Evolutionary conservation across 2,329 filamentous ascomycete species (phyloP).

Genomic region (Nemania bipapillata): DNA sequence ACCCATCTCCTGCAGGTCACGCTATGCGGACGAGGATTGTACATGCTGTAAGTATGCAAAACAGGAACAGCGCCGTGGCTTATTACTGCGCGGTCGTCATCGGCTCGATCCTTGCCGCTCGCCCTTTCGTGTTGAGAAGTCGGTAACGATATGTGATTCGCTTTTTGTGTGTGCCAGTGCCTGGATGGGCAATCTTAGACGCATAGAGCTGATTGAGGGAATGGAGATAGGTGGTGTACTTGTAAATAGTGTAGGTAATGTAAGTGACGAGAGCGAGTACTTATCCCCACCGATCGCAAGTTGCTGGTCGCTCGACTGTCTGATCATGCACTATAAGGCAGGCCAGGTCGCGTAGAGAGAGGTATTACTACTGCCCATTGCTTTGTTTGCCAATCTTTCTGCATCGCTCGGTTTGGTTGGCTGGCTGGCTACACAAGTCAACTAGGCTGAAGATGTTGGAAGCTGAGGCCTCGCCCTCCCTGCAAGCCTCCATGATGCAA

Average conservation of each 20-base stretch:
- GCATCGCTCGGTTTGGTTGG: not conserved
- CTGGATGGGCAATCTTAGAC: constrained; percentile 16
- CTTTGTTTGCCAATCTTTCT: constrained; percentile 3
- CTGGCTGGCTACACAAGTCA: not conserved
- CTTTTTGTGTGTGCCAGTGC: not conserved
- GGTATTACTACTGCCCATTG: constrained; percentile 5
- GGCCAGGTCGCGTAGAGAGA: not conserved
- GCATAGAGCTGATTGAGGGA: constrained; percentile 23
- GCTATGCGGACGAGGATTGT: constrained; percentile 5
- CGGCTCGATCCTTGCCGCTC: constrained; percentile 22
- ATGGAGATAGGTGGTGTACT: constrained; percentile 1
- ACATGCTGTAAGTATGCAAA: constrained; percentile 17
- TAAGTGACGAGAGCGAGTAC: constrained; percentile 11
- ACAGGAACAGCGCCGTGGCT: constrained; percentile 34
- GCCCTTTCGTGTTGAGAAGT: constrained; percentile 11
- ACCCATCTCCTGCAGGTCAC: constrained; percentile 12
- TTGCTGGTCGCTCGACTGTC: constrained; percentile 5
- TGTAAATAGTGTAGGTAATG: not conserved
- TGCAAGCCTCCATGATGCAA: not conserved
- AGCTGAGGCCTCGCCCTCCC: not conserved
- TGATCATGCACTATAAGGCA: constrained; percentile 14
- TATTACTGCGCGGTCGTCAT: constrained; percentile 23
- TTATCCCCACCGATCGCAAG: constrained; percentile 13
- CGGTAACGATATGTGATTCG: not conserved
- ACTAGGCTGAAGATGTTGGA: not conserved